These are phyloP conservation scores for Lactarius tabidus DNA, from an alignment of 768 basidiomycete species.

Conservation along the genomic window DNA sequence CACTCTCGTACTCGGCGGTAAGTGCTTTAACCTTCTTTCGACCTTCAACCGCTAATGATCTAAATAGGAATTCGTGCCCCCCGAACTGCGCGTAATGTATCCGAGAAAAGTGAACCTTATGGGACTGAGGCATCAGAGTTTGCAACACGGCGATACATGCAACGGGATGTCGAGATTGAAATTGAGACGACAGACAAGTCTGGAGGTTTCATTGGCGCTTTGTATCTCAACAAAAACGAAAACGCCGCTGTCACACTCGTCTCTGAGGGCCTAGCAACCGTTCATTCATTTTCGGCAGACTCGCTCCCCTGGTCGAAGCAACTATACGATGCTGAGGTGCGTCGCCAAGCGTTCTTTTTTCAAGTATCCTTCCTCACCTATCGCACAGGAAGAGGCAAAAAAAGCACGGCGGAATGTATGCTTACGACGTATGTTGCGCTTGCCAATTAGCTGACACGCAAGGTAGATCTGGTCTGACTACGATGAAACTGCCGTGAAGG, in stretches of 20 bases:
- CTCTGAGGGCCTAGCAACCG: slow-evolving; percentile 81
- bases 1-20: slow-evolving; percentile 87
- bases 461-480: slow-evolving; percentile 82
- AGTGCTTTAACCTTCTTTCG: slow-evolving; percentile 17
- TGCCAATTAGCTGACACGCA: neutral
- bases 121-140: slow-evolving; percentile 82
- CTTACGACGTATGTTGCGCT: slow-evolving; percentile 11
- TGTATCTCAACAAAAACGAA: slow-evolving; percentile 81
- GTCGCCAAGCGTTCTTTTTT: slow-evolving; percentile 13
- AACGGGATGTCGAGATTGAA: slow-evolving; percentile 92
- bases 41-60: neutral
- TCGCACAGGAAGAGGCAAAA: slow-evolving; percentile 72
- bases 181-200: slow-evolving; percentile 89
- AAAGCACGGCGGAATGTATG: slow-evolving; percentile 69
- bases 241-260: slow-evolving; percentile 84
- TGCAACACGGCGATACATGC: slow-evolving; percentile 77
- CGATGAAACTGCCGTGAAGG: slow-evolving; percentile 66
- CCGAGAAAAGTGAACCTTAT: slow-evolving; percentile 87
- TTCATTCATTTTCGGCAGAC: slow-evolving; percentile 88
- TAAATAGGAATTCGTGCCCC: slow-evolving; percentile 81
- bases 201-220: slow-evolving; percentile 89
- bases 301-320: slow-evolving; percentile 73
- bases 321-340: slow-evolving; percentile 79
- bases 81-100: slow-evolving; percentile 70
- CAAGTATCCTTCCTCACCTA: neutral